Conservation (phyloP, 2,329 filamentous ascomycete genomes). For the Zymoseptoria crescenta region DNA sequence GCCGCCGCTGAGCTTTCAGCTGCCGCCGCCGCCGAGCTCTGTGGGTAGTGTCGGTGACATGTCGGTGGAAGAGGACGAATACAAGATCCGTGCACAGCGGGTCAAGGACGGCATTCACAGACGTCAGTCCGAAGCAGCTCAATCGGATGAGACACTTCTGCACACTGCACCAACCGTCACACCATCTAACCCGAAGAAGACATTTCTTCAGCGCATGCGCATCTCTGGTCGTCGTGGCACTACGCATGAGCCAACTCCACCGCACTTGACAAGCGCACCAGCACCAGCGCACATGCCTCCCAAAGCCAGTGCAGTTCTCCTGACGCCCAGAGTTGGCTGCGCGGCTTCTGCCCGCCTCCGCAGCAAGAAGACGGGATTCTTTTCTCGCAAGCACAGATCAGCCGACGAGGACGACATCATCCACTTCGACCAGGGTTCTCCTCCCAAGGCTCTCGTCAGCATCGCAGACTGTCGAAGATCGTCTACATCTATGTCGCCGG, state of each 20-base stretch:
- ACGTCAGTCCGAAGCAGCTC: neutral
- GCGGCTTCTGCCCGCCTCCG: slow-evolving; percentile 20
- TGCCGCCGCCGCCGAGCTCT: no score
- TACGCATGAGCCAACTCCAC: neutral
- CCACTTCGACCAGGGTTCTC: neutral
- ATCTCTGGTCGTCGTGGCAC: neutral
- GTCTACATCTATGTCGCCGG: no score
- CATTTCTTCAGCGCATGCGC: slow-evolving; percentile 1
- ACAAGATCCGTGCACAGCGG: neutral
- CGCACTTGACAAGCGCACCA: neutral
- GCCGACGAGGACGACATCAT: slow-evolving; percentile 1
- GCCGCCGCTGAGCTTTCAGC: no score
- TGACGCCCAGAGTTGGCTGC: slow-evolving; percentile 15
- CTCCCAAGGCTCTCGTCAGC: neutral
- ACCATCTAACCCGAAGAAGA: slow-evolving; percentile 1
- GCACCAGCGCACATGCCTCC: slow-evolving; percentile 17
- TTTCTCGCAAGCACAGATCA: slow-evolving; percentile 12
- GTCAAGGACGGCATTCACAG: neutral
- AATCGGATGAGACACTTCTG: neutral
- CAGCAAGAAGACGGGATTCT: slow-evolving; percentile 20
- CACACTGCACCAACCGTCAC: neutral
- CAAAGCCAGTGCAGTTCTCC: slow-evolving; percentile 33
- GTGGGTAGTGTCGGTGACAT: no score
- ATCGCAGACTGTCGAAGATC: no score
- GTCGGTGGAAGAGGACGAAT: neutral